Conservation (phyloP, 148 eudicot genomes). For the Limonium bicolor region DNA sequence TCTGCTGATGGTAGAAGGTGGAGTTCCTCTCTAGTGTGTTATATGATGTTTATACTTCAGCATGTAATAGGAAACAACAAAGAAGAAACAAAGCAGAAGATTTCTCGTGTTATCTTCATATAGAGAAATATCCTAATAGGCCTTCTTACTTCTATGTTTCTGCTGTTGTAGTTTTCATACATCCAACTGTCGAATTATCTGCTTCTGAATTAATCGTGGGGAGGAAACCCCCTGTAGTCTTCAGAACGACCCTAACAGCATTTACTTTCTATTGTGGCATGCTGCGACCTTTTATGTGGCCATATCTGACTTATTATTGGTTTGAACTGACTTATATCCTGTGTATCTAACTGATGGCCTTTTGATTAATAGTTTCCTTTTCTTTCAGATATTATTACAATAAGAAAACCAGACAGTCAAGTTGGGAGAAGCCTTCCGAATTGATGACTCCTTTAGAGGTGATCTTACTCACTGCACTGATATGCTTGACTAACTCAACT, state of each 20-base stretch:
- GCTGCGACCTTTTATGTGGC: no score
- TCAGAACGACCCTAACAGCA: no score
- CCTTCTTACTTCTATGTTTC: neutral
- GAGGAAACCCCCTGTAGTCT: no score
- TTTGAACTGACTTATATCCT: no score
- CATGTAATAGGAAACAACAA: neutral
- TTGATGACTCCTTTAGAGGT: slow-evolving; percentile 95
- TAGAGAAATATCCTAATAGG: neutral
- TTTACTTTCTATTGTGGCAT: no score
- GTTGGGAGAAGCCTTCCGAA: slow-evolving; percentile 97
- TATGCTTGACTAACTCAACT: slow-evolving; percentile 1
- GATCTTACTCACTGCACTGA: slow-evolving; percentile 18
- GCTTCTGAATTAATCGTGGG: no score
- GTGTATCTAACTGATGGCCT: no score
- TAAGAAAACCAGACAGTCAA: slow-evolving; percentile 81
- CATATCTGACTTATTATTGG: no score
- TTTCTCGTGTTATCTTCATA: neutral
- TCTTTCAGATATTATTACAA: slow-evolving; percentile 73
- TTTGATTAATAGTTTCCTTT: slow-evolving; percentile 1
- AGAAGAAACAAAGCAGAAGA: neutral
- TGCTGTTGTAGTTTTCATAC: no score
- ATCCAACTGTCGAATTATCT: no score
- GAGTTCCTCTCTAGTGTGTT: neutral
- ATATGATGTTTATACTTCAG: neutral
- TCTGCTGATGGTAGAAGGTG: slow-evolving; percentile 83